Evolutionary conservation across 2,329 filamentous ascomycete genomes (phyloP).

Genomic region (Pezizomycotina sp.): DNA sequence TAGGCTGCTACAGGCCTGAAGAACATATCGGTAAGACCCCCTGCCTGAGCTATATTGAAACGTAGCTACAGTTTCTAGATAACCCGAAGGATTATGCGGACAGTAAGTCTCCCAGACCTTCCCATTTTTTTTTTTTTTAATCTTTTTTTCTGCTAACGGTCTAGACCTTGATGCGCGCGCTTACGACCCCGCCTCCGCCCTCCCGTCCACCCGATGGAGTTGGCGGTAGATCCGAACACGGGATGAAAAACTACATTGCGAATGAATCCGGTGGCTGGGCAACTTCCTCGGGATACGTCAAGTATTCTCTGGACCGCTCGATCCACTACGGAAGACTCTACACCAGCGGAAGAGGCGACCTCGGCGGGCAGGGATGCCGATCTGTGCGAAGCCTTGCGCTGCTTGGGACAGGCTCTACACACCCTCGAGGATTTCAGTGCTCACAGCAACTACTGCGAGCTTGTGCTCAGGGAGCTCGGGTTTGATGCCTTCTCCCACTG

Average conservation of each 20-base stretch:
- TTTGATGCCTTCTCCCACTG: slow-evolving; percentile 56
- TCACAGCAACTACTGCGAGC: slow-evolving; percentile 70
- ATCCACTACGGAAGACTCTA: slow-evolving; percentile 67
- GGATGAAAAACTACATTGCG: slow-evolving; percentile 99
- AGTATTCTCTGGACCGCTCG: slow-evolving; percentile 54
- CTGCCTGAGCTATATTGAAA: slow-evolving; percentile 28
- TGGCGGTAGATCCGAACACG: slow-evolving; percentile 55
- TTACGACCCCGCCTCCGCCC: slow-evolving; percentile 65
- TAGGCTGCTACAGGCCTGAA: slow-evolving; percentile 67
- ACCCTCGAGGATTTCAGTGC: slow-evolving; percentile 67
- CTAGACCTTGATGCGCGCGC: slow-evolving; percentile 67
- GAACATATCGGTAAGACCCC: slow-evolving; percentile 34
- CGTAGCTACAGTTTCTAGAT: slow-evolving; percentile 51
- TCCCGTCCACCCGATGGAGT: slow-evolving; percentile 54
- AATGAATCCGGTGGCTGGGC: slow-evolving; percentile 79
- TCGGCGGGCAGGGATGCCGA: slow-evolving; percentile 52
- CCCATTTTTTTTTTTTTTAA: too few species aligned
- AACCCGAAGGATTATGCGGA: slow-evolving; percentile 79
- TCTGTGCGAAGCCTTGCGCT: slow-evolving; percentile 63
- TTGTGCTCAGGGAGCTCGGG: slow-evolving; percentile 57
- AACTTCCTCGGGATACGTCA: slow-evolving; percentile 72
- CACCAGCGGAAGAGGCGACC: slow-evolving; percentile 43
- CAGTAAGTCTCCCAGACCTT: too few species aligned
- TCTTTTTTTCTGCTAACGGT: too few species aligned
- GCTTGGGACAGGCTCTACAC: slow-evolving; percentile 58